Evolutionary conservation across 257 asterid species (phyloP).

Genomic region (Jacaranda copaia): DNA sequence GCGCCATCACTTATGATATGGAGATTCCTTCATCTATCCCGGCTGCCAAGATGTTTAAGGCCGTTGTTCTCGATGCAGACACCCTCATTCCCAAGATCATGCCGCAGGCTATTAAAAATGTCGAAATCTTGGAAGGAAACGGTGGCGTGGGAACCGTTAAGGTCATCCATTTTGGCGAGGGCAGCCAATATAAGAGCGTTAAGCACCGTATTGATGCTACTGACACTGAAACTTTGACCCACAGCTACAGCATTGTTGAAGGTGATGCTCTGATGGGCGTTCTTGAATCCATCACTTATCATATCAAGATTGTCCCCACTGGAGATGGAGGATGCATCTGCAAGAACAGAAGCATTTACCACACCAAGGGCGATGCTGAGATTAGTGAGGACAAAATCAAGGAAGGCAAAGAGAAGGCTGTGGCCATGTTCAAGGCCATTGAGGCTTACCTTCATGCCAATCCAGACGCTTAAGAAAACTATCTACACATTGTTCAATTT

Average conservation of each 20-base stretch:
- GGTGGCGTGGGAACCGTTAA: slow-evolving; percentile 20
- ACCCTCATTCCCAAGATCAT: slow-evolving; percentile 41
- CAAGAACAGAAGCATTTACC: slow-evolving; percentile 24
- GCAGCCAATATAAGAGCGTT: slow-evolving; percentile 15
- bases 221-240: slow-evolving; percentile 6
- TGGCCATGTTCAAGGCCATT: slow-evolving; percentile 39
- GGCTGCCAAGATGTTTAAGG: slow-evolving; percentile 43
- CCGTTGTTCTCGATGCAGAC: slow-evolving; percentile 36
- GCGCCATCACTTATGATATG: slow-evolving; percentile 24
- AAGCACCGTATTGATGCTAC: slow-evolving; percentile 25
- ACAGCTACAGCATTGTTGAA: slow-evolving; percentile 19
- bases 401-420: slow-evolving; percentile 34
- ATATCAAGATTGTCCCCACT: slow-evolving; percentile 13
- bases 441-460: slow-evolving; percentile 43
- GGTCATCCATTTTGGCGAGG: slow-evolving; percentile 22
- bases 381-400: slow-evolving; percentile 43
- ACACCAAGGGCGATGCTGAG: slow-evolving; percentile 40
- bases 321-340: slow-evolving; percentile 20
- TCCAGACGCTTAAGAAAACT: slow-evolving; percentile 18
- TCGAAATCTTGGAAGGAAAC: slow-evolving; percentile 20
- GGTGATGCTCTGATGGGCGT: slow-evolving; percentile 22
- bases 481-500: not conserved
- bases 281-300: slow-evolving; percentile 21
- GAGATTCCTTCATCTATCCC: slow-evolving; percentile 34
- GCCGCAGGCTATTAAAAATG: slow-evolving; percentile 37